Percentiles rank a stretch among this genome's conserved stretches.
These are phyloP conservation scores for Rhipidocladum racemiflorum DNA, from an alignment of 176 grass and related monocot genomes.

Conservation along the genomic window DNA sequence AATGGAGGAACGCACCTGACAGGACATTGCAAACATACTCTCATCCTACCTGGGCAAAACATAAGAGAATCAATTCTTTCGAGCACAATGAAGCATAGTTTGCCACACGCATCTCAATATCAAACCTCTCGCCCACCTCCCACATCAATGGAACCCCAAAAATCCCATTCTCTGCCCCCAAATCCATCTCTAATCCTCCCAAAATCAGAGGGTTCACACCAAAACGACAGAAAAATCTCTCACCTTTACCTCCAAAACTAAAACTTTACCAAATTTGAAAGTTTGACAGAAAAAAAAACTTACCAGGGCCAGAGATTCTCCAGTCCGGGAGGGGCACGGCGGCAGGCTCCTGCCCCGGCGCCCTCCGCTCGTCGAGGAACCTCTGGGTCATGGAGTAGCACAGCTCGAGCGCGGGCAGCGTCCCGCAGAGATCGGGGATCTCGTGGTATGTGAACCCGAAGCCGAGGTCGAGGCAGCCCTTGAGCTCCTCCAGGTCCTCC, in stretches of 20 bases:
- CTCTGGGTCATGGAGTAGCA: slow-evolving; percentile 79
- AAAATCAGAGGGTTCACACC: neutral
- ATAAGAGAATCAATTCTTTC: neutral
- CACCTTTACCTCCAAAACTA: neutral
- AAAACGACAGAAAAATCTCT: neutral
- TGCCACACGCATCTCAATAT: neutral
- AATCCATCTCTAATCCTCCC: neutral
- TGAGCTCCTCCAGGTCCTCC: slow-evolving; percentile 78
- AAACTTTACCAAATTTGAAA: neutral
- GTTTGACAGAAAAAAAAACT: neutral
- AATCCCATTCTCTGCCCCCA: neutral
- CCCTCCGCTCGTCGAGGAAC: slow-evolving; percentile 64
- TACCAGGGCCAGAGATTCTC: slow-evolving; percentile 71
- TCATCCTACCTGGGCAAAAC: neutral
- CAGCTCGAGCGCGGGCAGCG: slow-evolving; percentile 67
- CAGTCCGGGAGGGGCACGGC: slow-evolving; percentile 46
- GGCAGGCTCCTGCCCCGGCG: neutral
- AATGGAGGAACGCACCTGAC: neutral
- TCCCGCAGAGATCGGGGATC: slow-evolving; percentile 69
- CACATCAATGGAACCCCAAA: neutral
- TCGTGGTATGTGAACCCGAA: slow-evolving; percentile 67
- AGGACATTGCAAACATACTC: too few relatives aligned
- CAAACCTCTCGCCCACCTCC: neutral
- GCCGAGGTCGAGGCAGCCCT: slow-evolving; percentile 81
- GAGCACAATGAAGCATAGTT: neutral